Percentiles rank a stretch among this genome's conserved stretches.
phyloP scores from a whole-genome alignment of 345 rosid species.

The Chamaenerion angustifolium region DNA sequence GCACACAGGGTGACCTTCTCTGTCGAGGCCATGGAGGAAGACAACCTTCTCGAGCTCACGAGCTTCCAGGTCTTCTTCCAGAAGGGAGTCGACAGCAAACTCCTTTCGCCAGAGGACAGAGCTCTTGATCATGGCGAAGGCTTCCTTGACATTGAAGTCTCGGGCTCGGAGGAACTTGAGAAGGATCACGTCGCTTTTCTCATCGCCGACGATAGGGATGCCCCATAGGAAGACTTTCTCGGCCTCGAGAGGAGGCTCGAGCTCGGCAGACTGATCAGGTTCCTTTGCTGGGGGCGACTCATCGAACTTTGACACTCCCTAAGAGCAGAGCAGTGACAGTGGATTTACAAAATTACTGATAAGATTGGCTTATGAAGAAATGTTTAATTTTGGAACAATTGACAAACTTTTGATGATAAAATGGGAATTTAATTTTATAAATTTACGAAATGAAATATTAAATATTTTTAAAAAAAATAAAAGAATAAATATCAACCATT shows the following conservation, averaged over 20 bases:
- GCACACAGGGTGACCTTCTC: slow-evolving; percentile 75
- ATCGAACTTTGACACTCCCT: slow-evolving; percentile 9
- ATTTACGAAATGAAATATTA: too few relatives aligned
- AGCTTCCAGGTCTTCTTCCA: slow-evolving; percentile 49
- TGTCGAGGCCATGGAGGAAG: slow-evolving; percentile 61
- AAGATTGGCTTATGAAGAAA: too few relatives aligned
- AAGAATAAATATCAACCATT: too few relatives aligned
- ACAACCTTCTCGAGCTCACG: slow-evolving; percentile 62
- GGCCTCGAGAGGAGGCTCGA: slow-evolving; percentile 13
- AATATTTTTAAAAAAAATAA: too few relatives aligned
- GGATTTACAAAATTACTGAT: too few relatives aligned
- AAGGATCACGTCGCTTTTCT: slow-evolving; percentile 63
- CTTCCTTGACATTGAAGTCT: slow-evolving; percentile 73
- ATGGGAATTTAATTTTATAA: too few relatives aligned
- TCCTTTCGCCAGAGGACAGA: slow-evolving; percentile 63
- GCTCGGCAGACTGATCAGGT: slow-evolving; percentile 10
- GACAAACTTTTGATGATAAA: too few relatives aligned
- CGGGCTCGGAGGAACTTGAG: slow-evolving; percentile 74
- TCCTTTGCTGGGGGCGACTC: slow-evolving; percentile 1
- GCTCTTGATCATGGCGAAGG: slow-evolving; percentile 63
- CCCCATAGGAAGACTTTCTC: slow-evolving; percentile 69
- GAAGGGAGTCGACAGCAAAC: slow-evolving; percentile 41
- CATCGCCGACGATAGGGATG: slow-evolving; percentile 53
- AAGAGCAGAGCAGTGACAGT: too few relatives aligned
- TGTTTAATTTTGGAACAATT: too few relatives aligned